Base-by-base conservation (phyloP, 768 basidiomycete species). In the Grammothele lineata region DNA sequence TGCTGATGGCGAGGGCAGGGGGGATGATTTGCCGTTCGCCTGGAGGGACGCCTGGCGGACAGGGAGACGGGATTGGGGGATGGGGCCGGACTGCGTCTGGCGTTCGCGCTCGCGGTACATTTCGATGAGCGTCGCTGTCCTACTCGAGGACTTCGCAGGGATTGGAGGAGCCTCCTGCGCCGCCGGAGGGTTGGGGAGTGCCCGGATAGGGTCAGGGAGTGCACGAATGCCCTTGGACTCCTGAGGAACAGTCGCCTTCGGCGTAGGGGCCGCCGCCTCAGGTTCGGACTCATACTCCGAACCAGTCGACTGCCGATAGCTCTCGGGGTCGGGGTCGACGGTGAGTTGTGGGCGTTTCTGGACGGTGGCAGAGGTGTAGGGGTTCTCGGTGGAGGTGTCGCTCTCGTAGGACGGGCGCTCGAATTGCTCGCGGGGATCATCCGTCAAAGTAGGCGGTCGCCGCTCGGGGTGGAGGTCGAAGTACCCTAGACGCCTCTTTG, bases 401-500 rank as follows among this genome's bases (percentile, higher is more conserved):
- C 58, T 59, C 45, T 59, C 58, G 18, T 48, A 38, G 17, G 58
- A 59, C 19, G 44, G 49, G 2, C 55, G 50, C 43, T 48, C 47
- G 24, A 49, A 43, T 4, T 48, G 50, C 23, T 51, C 45, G 22
- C 55, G 55, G 4, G 52, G 47, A 21, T 55, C 54, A 41, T 58
- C 63, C 49, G 53, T 54, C 48, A 49, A 57, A n/a, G 43, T 50
- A 40, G 57, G 60, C 18, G 74, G 75, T 32, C 81, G 69, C 37
- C 87, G 73, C 37, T 89, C 87, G 10, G 87, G 87, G 60, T 90
- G 87, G 12, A 87, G 57, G 60, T 88, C 87, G 60, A 90, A 90
- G 62, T 90, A 90, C 0, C 85, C 83, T 22, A 80, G 6, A 6
- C 35, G 35, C 35, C 18, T 36, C 35, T n/a, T 7, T 6, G 35